phyloP scores from a whole-genome alignment of 306 rosid genomes.

The Glycine soja region DNA sequence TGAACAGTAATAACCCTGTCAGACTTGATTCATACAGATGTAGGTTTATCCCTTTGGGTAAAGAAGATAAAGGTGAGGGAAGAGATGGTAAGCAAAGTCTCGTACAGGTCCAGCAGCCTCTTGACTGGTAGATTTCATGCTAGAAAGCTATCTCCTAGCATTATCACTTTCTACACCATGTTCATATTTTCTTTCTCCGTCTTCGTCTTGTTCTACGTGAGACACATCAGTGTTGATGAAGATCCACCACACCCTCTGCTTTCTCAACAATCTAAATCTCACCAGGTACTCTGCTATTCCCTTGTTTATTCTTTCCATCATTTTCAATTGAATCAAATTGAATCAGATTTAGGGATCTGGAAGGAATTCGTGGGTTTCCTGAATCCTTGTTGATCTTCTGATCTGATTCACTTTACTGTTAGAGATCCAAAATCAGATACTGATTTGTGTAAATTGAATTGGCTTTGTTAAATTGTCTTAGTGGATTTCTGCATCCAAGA shows the following conservation, averaged over 20 bases:
- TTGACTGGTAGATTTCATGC: conserved; percentile 48
- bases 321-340: background rate
- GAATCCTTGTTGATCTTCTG: conserved; percentile 11
- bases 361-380: background rate
- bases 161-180: conserved; percentile 57
- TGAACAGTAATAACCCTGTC: background rate
- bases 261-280: conserved; percentile 48
- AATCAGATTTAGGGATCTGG: conserved; percentile 3
- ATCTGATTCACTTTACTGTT: background rate
- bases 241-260: conserved; percentile 44
- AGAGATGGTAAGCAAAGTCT: conserved; percentile 68
- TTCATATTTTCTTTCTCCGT: conserved; percentile 63
- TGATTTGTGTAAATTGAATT: conserved; percentile 3
- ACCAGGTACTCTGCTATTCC: conserved; percentile 50
- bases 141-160: conserved; percentile 53
- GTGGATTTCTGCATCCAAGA: background rate
- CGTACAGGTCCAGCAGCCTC: conserved; percentile 40
- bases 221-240: conserved; percentile 56
- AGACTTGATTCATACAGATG: conserved; percentile 1
- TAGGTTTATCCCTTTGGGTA: conserved; percentile 4
- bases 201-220: conserved; percentile 56
- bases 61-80: background rate
- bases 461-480: conserved; percentile 3
- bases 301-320: background rate
- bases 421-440: conserved; percentile 37